These are phyloP conservation scores for Exidia glandulosa DNA, from an alignment of 768 basidiomycete species.

Conservation along the genomic window DNA sequence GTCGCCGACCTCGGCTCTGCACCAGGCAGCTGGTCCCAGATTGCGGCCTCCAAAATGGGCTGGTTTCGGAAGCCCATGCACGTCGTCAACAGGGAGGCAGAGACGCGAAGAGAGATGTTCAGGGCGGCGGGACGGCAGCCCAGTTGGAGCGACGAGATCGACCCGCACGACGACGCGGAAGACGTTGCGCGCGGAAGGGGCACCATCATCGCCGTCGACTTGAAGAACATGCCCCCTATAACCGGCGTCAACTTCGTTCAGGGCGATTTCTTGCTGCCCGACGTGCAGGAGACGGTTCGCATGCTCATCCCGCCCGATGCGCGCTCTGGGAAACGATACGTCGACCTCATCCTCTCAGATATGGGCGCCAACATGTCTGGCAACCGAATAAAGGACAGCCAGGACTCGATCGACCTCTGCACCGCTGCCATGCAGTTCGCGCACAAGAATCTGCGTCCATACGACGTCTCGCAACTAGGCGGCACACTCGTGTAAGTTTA, in stretches of 20 bases:
- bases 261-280: conserved; percentile 63
- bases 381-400: conserved; percentile 50
- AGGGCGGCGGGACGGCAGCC: background rate
- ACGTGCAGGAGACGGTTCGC: conserved; percentile 36
- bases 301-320: conserved; percentile 19
- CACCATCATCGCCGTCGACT: conserved; percentile 68
- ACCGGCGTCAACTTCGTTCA: conserved; percentile 60
- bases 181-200: conserved; percentile 15
- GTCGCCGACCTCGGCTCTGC: conserved; percentile 87
- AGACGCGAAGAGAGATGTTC: background rate
- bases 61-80: background rate
- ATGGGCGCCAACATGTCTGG: conserved; percentile 85
- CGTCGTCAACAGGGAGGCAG: conserved; percentile 29
- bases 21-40: conserved; percentile 93
- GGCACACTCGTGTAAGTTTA: conserved; percentile 47
- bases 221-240: conserved; percentile 63
- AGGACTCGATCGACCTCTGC: conserved; percentile 62
- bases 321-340: conserved; percentile 25
- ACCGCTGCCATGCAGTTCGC: conserved; percentile 64
- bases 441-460: conserved; percentile 37
- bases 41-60: conserved; percentile 53
- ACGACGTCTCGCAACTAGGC: conserved; percentile 32
- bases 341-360: conserved; percentile 78
- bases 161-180: conserved; percentile 17
- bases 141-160: conserved; percentile 1